phyloP scores from a whole-genome alignment of 352 stramenopile species.

The Phytophthora ohioensis region DNA sequence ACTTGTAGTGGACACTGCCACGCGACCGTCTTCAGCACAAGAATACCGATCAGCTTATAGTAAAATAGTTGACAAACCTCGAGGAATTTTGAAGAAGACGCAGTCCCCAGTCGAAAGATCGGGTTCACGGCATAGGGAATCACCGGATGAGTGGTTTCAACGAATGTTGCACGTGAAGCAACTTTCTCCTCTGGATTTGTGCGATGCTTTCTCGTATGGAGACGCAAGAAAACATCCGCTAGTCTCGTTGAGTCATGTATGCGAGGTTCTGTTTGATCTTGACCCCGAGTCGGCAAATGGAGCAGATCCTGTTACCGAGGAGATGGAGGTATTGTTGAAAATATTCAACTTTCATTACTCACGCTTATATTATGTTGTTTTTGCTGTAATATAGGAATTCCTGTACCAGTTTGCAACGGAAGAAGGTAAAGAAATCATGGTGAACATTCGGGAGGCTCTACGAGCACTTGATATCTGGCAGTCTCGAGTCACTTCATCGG shows the following conservation, averaged over 20 bases:
- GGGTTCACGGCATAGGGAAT: conserved; percentile 26
- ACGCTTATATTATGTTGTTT: neutral
- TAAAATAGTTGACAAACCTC: neutral
- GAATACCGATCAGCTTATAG: neutral
- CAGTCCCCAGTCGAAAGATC: conserved; percentile 4
- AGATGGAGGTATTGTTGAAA: conserved; percentile 52
- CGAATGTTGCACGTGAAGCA: conserved; percentile 51
- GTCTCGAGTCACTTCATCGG: conserved; percentile 9
- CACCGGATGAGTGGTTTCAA: conserved; percentile 62
- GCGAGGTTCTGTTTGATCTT: conserved; percentile 65
- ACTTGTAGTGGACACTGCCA: neutral
- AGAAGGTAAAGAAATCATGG: conserved; percentile 45
- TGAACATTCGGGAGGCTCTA: conserved; percentile 67
- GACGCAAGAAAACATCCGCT: conserved; percentile 45
- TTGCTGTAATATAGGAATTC: conserved; percentile 43
- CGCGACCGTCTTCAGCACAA: conserved; percentile 30
- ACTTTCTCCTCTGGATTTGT: conserved; percentile 65
- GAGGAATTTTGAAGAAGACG: conserved; percentile 33
- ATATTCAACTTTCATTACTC: neutral
- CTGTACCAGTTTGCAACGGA: conserved; percentile 63
- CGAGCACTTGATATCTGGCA: conserved; percentile 70
- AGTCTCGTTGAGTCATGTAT: conserved; percentile 60
- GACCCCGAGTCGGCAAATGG: conserved; percentile 35
- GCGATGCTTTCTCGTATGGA: conserved; percentile 61
- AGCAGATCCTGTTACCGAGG: conserved; percentile 55